phyloP scores from a whole-genome alignment of 176 grass and related monocot species.

The Musa itinerans region DNA sequence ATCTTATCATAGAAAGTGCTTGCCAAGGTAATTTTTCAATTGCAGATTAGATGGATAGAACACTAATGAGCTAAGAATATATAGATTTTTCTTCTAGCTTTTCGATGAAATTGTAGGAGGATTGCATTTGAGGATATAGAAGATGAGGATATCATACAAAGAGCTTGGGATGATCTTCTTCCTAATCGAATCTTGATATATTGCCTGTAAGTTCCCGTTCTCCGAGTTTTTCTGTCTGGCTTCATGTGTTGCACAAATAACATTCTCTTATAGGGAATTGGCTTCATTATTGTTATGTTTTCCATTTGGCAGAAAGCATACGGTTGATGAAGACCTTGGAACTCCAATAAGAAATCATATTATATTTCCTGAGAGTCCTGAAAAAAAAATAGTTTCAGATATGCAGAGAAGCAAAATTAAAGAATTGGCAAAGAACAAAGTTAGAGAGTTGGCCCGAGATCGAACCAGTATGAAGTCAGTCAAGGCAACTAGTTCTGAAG shows the following conservation, averaged over 20 bases:
- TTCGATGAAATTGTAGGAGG: conserved; percentile 26
- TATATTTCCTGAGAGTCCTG: conserved; percentile 47
- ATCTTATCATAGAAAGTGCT: conserved; percentile 88
- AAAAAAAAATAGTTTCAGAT: conserved; percentile 17
- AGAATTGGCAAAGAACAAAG: conserved; percentile 25
- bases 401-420: conserved; percentile 24
- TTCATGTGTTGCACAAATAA: conserved; percentile 11
- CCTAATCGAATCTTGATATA: conserved; percentile 56
- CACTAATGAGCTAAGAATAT: conserved; percentile 7
- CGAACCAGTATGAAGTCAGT: conserved; percentile 7
- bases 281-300: conserved; percentile 5
- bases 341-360: conserved; percentile 52
- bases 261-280: conserved; percentile 8
- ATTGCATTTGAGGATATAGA: conserved; percentile 47
- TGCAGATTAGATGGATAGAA: background rate
- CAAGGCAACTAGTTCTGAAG: background rate
- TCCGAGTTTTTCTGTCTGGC: background rate
- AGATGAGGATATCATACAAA: conserved; percentile 36
- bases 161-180: conserved; percentile 64
- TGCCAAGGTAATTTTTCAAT: conserved; percentile 51
- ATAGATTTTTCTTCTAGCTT: background rate
- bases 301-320: conserved; percentile 46
- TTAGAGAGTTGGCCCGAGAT: conserved; percentile 17
- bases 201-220: conserved; percentile 47
- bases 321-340: conserved; percentile 33